These are phyloP conservation scores for Citrus cavaleriei DNA, from an alignment of 345 rosid species.

Conservation along the genomic window DNA sequence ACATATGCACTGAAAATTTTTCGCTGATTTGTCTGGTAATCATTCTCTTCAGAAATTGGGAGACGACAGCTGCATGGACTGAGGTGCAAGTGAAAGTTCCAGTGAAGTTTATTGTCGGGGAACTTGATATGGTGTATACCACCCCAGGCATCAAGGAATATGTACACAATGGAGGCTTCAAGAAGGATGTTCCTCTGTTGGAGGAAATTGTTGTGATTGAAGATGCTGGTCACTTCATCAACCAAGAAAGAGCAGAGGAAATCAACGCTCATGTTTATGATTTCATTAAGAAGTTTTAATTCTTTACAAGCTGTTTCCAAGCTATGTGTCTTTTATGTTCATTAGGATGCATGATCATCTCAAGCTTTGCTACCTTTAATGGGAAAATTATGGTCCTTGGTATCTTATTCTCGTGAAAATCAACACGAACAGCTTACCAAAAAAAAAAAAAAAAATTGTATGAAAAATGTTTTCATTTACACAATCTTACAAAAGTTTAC, in stretches of 20 bases:
- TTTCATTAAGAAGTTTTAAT: constrained; percentile 43
- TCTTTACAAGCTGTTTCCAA: neutral
- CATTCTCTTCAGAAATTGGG: constrained; percentile 59
- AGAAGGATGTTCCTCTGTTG: constrained; percentile 47
- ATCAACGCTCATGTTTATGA: constrained; percentile 46
- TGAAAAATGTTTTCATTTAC: no score
- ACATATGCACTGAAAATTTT: neutral
- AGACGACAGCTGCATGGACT: constrained; percentile 67
- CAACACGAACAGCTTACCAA: no score
- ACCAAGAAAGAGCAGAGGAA: constrained; percentile 69
- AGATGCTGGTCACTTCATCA: constrained; percentile 63
- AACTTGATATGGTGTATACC: constrained; percentile 55
- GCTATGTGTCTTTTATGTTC: no score
- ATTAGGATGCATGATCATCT: no score
- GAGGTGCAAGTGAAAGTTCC: constrained; percentile 52
- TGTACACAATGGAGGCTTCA: constrained; percentile 48
- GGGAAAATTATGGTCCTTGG: no score
- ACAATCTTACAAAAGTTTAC: no score
- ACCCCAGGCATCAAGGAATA: constrained; percentile 62
- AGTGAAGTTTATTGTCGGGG: constrained; percentile 63
- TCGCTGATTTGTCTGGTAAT: neutral
- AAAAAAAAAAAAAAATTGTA: no score
- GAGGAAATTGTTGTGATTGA: constrained; percentile 60
- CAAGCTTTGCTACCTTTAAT: no score
- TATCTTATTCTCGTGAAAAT: no score